Base-by-base conservation (phyloP, 805 yeast species). In the Yamadazyma phyllophila region DNA sequence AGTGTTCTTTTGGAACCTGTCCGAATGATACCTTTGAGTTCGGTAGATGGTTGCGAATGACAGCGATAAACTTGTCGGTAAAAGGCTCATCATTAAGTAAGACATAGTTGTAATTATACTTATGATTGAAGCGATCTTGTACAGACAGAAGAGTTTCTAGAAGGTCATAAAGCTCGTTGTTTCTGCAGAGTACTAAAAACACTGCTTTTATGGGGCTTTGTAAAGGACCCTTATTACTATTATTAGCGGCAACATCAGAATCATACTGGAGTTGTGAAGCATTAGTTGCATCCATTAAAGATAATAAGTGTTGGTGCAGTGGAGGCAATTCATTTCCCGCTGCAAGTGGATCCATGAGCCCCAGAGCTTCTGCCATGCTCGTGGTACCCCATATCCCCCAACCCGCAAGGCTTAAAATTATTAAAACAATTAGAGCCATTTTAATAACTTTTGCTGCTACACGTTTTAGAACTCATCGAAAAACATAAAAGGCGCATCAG, bases 31-130 rank as follows among this genome's bases (percentile, higher is more conserved):
- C 78, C 4, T 58, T 63, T 32, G 92, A 90, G 11, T 40, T 16
- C 2, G 85, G 73, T n/a, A 83, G 77, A 44, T 77, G 67, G 15
- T 73, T 73, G 10, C 71, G 49, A 1, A 85, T 75, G 20, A 69
- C 61, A 24, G 64, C 58, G 46, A 68, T 74, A 61, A 87, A 88
- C 50, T 77, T 78, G 2, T 71, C 74, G 36, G 74, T 59, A 61
- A 88, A 88, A 2, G 77, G 79, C 49, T 71, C 77, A 57, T 88
- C 90, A 61, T 88, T 88, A 39, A 87, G 62, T 55, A 88, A 87
- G 2, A 85, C 83, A 88, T 90, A 87, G 61, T 87, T 94, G 58
- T 87, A 86, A 53, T 81, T 76, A 58, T 63, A 83, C 43, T 72
- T 67, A 35, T 58, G 30, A 63, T 87, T 87, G 69, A 85, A 86